Conservation (phyloP, 2,329 filamentous ascomycete genomes). For the Fusarium sublunatum region DNA sequence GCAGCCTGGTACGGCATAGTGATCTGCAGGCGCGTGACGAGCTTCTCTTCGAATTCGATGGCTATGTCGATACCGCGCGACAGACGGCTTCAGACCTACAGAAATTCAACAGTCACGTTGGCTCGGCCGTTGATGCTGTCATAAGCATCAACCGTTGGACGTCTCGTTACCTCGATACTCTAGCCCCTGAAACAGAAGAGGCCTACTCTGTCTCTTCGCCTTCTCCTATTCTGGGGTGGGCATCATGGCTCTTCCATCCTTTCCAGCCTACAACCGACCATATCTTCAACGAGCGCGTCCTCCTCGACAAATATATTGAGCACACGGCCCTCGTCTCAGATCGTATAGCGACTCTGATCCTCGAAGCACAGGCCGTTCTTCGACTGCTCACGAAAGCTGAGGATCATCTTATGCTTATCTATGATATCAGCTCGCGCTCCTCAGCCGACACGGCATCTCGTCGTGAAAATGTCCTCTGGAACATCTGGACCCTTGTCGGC, state of each 20-base stretch:
- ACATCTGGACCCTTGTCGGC: conserved; percentile 80
- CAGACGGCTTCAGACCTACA: conserved; percentile 74
- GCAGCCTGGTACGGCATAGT: conserved; percentile 77
- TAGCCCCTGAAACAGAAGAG: conserved; percentile 56
- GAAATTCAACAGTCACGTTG: conserved; percentile 81
- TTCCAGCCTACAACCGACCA: conserved; percentile 68
- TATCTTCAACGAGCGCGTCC: conserved; percentile 62
- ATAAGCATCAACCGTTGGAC: conserved; percentile 83
- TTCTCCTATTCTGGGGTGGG: conserved; percentile 50
- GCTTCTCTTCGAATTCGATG: conserved; percentile 79
- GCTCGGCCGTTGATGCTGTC: conserved; percentile 77
- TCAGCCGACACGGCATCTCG: conserved; percentile 67
- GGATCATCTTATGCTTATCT: conserved; percentile 75
- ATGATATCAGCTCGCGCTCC: conserved; percentile 74
- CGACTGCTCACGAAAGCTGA: conserved; percentile 74
- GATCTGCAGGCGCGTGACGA: conserved; percentile 74
- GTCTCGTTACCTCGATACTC: conserved; percentile 72
- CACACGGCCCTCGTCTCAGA: conserved; percentile 77
- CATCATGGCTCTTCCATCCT: conserved; percentile 65
- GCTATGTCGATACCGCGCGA: conserved; percentile 77
- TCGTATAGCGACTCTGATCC: conserved; percentile 74
- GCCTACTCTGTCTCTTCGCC: conserved; percentile 49
- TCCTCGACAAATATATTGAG: conserved; percentile 79
- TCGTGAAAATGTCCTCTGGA: conserved; percentile 74
- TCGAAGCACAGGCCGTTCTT: conserved; percentile 76